phyloP scores from a whole-genome alignment of 2,329 filamentous ascomycete species.

The Ascochyta clinopodiicola region DNA sequence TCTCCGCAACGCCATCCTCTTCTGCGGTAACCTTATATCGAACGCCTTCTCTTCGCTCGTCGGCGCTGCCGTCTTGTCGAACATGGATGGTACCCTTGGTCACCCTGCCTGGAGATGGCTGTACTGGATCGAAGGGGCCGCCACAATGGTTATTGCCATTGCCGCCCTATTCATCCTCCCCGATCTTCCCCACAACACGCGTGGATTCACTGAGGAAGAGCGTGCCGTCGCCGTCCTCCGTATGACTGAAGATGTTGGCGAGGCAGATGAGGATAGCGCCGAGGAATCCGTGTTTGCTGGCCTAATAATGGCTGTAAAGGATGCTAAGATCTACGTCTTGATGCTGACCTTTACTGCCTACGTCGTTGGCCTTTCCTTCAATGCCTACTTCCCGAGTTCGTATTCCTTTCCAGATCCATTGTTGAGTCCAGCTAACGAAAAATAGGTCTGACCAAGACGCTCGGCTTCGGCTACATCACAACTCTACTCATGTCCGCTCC shows the following conservation, averaged over 20 bases:
- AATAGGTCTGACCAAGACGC: slow-evolving; percentile 45
- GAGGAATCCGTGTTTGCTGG: slow-evolving; percentile 62
- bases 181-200: slow-evolving; percentile 49
- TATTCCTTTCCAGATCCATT: background rate
- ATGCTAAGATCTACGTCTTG: slow-evolving; percentile 69
- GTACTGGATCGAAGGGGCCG: slow-evolving; percentile 50
- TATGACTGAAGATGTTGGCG: slow-evolving; percentile 59
- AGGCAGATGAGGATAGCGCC: slow-evolving; percentile 49
- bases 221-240: slow-evolving; percentile 48
- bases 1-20: slow-evolving; percentile 49
- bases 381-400: slow-evolving; percentile 41
- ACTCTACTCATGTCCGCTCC: slow-evolving; percentile 54
- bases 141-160: slow-evolving; percentile 43
- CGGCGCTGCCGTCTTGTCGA: slow-evolving; percentile 49
- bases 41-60: slow-evolving; percentile 55
- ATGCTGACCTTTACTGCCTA: slow-evolving; percentile 68
- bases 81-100: slow-evolving; percentile 44
- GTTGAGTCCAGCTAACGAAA: background rate
- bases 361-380: slow-evolving; percentile 58
- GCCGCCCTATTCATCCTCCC: slow-evolving; percentile 41
- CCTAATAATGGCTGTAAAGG: slow-evolving; percentile 65
- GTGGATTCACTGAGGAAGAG: slow-evolving; percentile 57
- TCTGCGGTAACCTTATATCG: slow-evolving; percentile 53
- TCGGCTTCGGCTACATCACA: slow-evolving; percentile 48
- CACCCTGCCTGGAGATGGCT: slow-evolving; percentile 51